A percentile compares a stretch with the other conserved stretches of the same genome.
Evolutionary conservation across 768 basidiomycete genomes (phyloP).

Genomic region (Tylopilus intermedius): DNA sequence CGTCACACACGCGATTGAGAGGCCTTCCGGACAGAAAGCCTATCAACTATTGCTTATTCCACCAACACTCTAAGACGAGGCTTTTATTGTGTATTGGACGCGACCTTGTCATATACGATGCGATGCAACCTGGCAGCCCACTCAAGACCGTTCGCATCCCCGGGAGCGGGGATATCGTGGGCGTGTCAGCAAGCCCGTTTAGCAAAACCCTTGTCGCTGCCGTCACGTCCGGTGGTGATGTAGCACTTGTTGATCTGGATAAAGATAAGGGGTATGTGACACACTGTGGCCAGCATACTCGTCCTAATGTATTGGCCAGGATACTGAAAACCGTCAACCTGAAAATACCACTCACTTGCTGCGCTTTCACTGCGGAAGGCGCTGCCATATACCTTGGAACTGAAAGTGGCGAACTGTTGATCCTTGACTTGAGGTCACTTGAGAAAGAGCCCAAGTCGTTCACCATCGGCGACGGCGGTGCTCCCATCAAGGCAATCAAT

Average conservation of each 20-base stretch:
- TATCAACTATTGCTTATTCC: slow-evolving; percentile 54
- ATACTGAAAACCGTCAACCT: slow-evolving; percentile 55
- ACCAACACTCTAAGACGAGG: slow-evolving; percentile 56
- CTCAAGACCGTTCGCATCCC: slow-evolving; percentile 47
- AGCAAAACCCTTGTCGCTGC: slow-evolving; percentile 68
- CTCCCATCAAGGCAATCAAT: slow-evolving; percentile 47
- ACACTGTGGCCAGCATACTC: not conserved
- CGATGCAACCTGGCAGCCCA: slow-evolving; percentile 51
- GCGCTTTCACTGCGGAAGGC: slow-evolving; percentile 67
- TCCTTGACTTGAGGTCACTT: slow-evolving; percentile 58
- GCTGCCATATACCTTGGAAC: slow-evolving; percentile 64
- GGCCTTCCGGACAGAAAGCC: slow-evolving; percentile 41
- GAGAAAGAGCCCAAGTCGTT: slow-evolving; percentile 61
- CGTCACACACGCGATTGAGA: slow-evolving; percentile 50
- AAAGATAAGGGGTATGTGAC: slow-evolving; percentile 63
- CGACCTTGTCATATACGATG: slow-evolving; percentile 60
- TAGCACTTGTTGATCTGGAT: slow-evolving; percentile 65
- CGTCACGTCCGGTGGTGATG: slow-evolving; percentile 48
- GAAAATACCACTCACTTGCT: slow-evolving; percentile 51
- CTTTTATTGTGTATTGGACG: slow-evolving; percentile 52
- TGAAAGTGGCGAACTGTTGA: slow-evolving; percentile 55
- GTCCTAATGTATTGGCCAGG: slow-evolving; percentile 31
- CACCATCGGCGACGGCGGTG: slow-evolving; percentile 43
- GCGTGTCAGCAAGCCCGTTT: slow-evolving; percentile 64
- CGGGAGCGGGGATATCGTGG: slow-evolving; percentile 49